A percentile compares a stretch with the other conserved stretches of the same genome.
phyloP scores from a whole-genome alignment of 345 rosid genomes.

The Mallotus nudiflorus region DNA sequence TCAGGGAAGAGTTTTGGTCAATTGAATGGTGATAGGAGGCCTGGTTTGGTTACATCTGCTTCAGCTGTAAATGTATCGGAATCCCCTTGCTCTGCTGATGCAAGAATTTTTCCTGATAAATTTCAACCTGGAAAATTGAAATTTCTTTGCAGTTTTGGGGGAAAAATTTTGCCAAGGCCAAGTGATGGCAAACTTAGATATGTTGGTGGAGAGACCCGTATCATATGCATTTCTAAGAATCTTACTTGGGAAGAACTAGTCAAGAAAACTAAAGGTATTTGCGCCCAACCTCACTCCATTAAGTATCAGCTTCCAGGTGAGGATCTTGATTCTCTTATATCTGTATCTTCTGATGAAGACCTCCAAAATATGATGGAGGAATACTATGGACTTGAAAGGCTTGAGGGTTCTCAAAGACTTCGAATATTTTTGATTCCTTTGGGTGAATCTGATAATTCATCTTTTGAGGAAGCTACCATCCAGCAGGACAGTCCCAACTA shows the following conservation, averaged over 20 bases:
- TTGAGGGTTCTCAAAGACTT: slow-evolving; percentile 55
- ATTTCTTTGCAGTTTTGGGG: slow-evolving; percentile 69
- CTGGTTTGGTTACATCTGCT: slow-evolving; percentile 33
- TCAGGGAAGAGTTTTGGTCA: slow-evolving; percentile 48
- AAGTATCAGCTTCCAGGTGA: slow-evolving; percentile 78
- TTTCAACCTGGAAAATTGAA: slow-evolving; percentile 48
- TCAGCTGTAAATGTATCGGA: slow-evolving; percentile 23
- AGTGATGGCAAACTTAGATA: slow-evolving; percentile 66
- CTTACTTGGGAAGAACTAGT: slow-evolving; percentile 61
- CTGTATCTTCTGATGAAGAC: slow-evolving; percentile 65
- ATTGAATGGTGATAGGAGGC: slow-evolving; percentile 34
- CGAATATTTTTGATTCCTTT: slow-evolving; percentile 60
- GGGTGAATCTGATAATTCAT: slow-evolving; percentile 43
- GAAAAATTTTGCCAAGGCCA: slow-evolving; percentile 64
- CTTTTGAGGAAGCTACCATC: slow-evolving; percentile 38
- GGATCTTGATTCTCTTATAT: slow-evolving; percentile 66
- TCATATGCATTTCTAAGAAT: slow-evolving; percentile 47
- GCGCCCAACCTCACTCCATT: slow-evolving; percentile 52
- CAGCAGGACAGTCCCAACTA: slow-evolving; percentile 43
- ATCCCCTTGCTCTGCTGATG: slow-evolving; percentile 33
- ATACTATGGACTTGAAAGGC: slow-evolving; percentile 51
- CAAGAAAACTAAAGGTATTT: slow-evolving; percentile 48
- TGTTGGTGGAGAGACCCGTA: slow-evolving; percentile 69
- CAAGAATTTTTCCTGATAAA: slow-evolving; percentile 28
- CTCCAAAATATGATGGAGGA: slow-evolving; percentile 71